Base-by-base conservation (phyloP, 1,139 yeast genomes). In the Lodderomyces elongisporus region DNA sequence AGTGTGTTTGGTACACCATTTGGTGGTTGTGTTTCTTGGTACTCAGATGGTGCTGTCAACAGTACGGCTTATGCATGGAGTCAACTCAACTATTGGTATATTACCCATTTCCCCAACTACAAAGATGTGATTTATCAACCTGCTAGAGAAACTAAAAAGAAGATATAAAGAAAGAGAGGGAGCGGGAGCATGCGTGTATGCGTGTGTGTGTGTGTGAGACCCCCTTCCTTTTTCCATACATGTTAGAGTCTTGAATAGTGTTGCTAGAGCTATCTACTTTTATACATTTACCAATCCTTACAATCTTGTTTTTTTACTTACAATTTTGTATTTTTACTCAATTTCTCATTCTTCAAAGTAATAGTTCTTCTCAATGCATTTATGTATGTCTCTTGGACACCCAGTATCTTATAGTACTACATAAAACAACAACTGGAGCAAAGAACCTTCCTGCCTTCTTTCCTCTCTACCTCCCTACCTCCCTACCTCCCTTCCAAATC, bases 11-110 rank as follows among this genome's bases (percentile, higher is more conserved):
- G 74, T 4, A 50, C 66, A 8, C 42, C 49, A 6, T 63, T 61
- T 37, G 74, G 73, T 4, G 74, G 74, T 1, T 67, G 74, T 46
- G 50, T 48, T 7, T 58, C 70, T 10, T 67, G 74, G 73, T 67
- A 66, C 37, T 17, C 60, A 5, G 41, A 46, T 20, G 51, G 42
- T 12, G 56, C 56, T 6, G 42, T 45, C 31, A 67, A 67, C 39
- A 40, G 51, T 17, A 57, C 70, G 7, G 57, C 67, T 2, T 67
- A 62, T 39, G 70, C 72, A 2, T 61, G 54, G 44, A 60, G 69
- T 8, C 74, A 67, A 42, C 21, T 61, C 3, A 35, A 46, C 22
- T 64, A 48, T 42, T 64, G 60, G 60, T 52, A 56, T 48, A 45
- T 49, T 33, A 52, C 54, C 44, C 48, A 46, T 18, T 40, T 46